Base-by-base conservation (phyloP, 257 asterid species). In the Solanum okadae region DNA sequence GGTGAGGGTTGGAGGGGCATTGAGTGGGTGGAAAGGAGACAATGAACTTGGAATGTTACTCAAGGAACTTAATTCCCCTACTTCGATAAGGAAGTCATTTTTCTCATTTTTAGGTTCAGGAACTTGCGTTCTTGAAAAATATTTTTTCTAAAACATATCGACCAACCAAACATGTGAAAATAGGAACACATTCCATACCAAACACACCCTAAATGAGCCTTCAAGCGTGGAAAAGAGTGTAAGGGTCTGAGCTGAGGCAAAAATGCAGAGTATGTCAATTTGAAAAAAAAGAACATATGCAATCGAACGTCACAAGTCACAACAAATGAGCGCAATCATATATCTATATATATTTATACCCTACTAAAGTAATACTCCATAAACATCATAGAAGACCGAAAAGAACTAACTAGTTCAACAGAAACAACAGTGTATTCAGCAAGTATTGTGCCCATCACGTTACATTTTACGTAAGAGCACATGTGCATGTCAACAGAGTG, bases 371-470 rank as follows among this genome's bases (percentile, higher is more conserved):
- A 35, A 37, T 70, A 63, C 31, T 86, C 20, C 42, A 67, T 40
- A 83, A 22, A 67, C 84, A 88, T 81, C 87, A 90, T 73, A 38
- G 76, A 84, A 61, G 16, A 87, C 44, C 42, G 35, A 29, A 56
- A 75, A 23, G 49, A 63, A 38, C 87, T 29, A 88, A 33, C 44
- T 84, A 38, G 76, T 90, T 49, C 88, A 88, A 87, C 87, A 68
- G 35, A 82, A 86, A 35, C 83, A 81, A 76, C 85, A 88, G 83
- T 84, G 65, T 59, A 56, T 73, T 33, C 52, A 44, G 83, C 73
- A 52, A 56, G 82, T 67, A 68, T 68, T 71, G 44, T 78, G 49
- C 68, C 83, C 91, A 87, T 87, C 88, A 67, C 71, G 42, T 77
- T 83, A 52, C 76, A 46, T 88, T 59, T 42, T 87, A 86, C 86